Evolutionary conservation across 1,139 yeast species (phyloP).

Genomic region (Pichia sp.): DNA sequence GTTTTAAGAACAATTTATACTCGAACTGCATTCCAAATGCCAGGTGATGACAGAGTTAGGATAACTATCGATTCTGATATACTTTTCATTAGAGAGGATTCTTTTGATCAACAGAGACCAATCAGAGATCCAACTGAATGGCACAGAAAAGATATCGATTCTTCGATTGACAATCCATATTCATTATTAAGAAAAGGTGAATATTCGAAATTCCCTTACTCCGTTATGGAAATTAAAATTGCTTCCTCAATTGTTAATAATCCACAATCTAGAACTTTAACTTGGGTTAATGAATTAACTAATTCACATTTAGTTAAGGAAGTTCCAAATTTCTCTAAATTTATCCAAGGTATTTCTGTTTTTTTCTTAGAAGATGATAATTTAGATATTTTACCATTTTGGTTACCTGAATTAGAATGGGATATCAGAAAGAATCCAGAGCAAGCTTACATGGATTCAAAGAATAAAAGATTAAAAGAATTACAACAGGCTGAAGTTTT

Average conservation of each 20-base stretch:
- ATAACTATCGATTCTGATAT: constrained; percentile 87
- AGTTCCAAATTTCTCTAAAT: constrained; percentile 85
- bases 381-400: constrained; percentile 83
- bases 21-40: constrained; percentile 95
- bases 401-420: constrained; percentile 87
- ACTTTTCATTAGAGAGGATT: constrained; percentile 81
- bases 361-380: constrained; percentile 86
- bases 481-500: constrained; percentile 28
- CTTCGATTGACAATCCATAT: constrained; percentile 61
- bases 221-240: constrained; percentile 85
- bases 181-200: constrained; percentile 81
- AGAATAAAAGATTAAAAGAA: constrained; percentile 23
- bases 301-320: constrained; percentile 81
- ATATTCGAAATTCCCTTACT: constrained; percentile 77
- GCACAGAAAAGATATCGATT: constrained; percentile 91
- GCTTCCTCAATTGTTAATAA: constrained; percentile 44
- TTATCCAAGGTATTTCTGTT: constrained; percentile 84
- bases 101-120: constrained; percentile 78
- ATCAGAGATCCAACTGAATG: constrained; percentile 83
- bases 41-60: constrained; percentile 91
- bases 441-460: constrained; percentile 48
- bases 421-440: constrained; percentile 74
- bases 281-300: constrained; percentile 86
- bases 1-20: constrained; percentile 80
- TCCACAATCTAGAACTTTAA: constrained; percentile 40